phyloP scores from a whole-genome alignment of 768 basidiomycete genomes.

The Arthromyces matolae region DNA sequence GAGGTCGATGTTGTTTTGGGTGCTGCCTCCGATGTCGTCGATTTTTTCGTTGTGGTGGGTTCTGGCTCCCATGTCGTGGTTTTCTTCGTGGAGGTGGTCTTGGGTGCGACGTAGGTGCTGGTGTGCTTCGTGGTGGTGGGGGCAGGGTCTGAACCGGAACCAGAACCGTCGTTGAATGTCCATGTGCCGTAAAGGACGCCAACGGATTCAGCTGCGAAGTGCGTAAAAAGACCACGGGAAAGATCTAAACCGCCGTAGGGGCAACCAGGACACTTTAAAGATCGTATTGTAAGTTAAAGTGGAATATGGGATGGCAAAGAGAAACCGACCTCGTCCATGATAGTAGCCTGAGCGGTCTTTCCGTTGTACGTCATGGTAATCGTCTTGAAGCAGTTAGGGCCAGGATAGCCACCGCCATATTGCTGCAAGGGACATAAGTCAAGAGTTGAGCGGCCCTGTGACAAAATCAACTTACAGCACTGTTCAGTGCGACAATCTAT shows the following conservation, averaged over 20 bases:
- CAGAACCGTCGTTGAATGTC: conserved; percentile 38
- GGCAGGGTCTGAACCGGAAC: no score
- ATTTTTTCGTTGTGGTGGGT: no score
- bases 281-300: neutral
- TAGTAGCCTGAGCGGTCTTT: conserved; percentile 50
- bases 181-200: conserved; percentile 51
- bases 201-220: conserved; percentile 37
- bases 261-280: conserved; percentile 56
- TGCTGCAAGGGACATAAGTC: conserved; percentile 26
- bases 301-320: neutral
- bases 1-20: no score
- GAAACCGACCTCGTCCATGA: conserved; percentile 55
- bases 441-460: neutral
- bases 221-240: conserved; percentile 48
- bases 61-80: no score
- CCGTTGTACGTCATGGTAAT: conserved; percentile 63
- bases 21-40: no score
- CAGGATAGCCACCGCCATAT: conserved; percentile 59
- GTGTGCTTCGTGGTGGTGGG: no score
- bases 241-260: conserved; percentile 56
- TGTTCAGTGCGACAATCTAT: conserved; percentile 53
- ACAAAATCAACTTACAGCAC: conserved; percentile 24
- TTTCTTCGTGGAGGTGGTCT: no score
- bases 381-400: conserved; percentile 58
- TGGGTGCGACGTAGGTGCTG: no score